phyloP scores from a whole-genome alignment of 1,139 yeast species.

The Zygosaccharomyces sapae region DNA sequence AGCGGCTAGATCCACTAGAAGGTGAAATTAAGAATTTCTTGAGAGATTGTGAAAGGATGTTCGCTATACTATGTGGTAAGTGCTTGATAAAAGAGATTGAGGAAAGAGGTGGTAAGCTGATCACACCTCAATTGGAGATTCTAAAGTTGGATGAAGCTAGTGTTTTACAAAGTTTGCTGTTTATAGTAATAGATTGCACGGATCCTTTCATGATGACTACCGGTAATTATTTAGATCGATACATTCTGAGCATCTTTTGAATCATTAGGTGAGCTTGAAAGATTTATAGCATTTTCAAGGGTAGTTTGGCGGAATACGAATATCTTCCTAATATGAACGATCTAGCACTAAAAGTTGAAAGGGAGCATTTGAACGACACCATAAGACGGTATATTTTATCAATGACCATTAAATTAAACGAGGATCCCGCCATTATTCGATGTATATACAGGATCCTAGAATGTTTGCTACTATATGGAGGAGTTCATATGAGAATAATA shows the following conservation, averaged over 20 bases:
- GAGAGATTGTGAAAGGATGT: slow-evolving; percentile 17
- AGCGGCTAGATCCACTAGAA: slow-evolving; percentile 6
- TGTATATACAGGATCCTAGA: slow-evolving; percentile 20
- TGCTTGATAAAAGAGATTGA: slow-evolving; percentile 6
- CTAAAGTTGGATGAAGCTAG: slow-evolving; percentile 7
- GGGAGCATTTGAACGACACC: slow-evolving; percentile 15
- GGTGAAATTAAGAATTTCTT: slow-evolving; percentile 1
- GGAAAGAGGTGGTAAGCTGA: slow-evolving; percentile 1
- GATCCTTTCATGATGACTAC: slow-evolving; percentile 10
- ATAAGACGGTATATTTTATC: slow-evolving; percentile 24
- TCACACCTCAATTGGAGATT: background rate
- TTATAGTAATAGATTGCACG: slow-evolving; percentile 8
- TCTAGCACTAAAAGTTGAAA: slow-evolving; percentile 15
- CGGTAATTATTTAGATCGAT: slow-evolving; percentile 15
- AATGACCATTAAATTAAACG: slow-evolving; percentile 16
- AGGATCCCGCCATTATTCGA: slow-evolving; percentile 17
- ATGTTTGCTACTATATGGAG: slow-evolving; percentile 22
- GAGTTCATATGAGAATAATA: slow-evolving; percentile 16
- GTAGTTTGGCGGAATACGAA: slow-evolving; percentile 18
- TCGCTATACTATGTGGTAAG: slow-evolving; percentile 16
- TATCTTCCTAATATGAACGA: slow-evolving; percentile 5
- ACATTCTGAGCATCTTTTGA: slow-evolving; percentile 19
- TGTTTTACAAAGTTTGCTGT: slow-evolving; percentile 10
- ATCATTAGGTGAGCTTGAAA: slow-evolving; percentile 20
- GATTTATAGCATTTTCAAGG: slow-evolving; percentile 19